phyloP scores from a whole-genome alignment of 73 alveolate genomes.

The Durusdinium trenchii region DNA sequence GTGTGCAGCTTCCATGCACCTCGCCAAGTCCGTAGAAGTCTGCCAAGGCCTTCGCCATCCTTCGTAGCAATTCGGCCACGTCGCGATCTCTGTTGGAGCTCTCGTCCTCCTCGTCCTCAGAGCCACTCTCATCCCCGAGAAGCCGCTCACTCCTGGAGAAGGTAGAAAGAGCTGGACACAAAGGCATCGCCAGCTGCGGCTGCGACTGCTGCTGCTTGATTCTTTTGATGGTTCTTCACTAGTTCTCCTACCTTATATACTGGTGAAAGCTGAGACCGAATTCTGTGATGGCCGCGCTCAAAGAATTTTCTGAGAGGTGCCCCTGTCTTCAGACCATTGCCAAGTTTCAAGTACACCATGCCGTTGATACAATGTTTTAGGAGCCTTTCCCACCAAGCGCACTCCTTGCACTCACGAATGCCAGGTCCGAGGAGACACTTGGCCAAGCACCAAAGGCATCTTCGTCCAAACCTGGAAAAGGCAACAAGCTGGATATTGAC shows the following conservation, averaged over 20 bases:
- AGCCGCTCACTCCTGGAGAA: not conserved
- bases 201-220: too few relatives aligned
- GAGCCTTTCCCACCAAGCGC: not conserved
- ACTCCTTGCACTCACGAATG: not conserved
- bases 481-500: too few relatives aligned
- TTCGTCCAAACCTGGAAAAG: not conserved
- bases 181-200: not conserved
- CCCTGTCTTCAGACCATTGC: not conserved
- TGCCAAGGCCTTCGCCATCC: conserved; percentile 33
- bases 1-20: not conserved
- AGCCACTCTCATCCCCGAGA: conserved; percentile 9
- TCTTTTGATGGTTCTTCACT: too few relatives aligned
- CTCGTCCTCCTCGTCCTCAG: not conserved
- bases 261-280: not conserved
- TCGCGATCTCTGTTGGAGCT: not conserved
- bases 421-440: not conserved
- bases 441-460: conserved; percentile 41
- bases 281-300: not conserved
- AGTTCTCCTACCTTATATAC: not conserved
- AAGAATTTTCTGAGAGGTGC: not conserved
- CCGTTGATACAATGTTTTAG: not conserved
- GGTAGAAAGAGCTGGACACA: not conserved
- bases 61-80: not conserved
- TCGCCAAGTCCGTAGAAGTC: conserved; percentile 37
- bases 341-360: not conserved